Evolutionary conservation across 2,329 filamentous ascomycete genomes (phyloP).

Genomic region (Colletotrichum cereale): DNA sequence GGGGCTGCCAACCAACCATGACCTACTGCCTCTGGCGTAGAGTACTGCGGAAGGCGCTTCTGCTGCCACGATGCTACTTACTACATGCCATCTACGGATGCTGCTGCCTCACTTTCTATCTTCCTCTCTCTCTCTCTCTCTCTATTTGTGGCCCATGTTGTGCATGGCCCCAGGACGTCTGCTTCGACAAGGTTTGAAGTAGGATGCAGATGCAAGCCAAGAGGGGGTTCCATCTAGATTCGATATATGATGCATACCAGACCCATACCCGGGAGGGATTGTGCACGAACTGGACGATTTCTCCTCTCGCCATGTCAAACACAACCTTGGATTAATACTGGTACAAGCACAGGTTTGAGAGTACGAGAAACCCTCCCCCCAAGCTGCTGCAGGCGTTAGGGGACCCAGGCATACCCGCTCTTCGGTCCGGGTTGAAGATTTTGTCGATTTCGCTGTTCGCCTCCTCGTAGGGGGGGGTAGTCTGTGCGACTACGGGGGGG

Average conservation of each 20-base stretch:
- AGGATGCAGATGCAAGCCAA: constrained; percentile 5
- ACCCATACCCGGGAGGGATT: neutral
- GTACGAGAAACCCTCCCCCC: neutral
- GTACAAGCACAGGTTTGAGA: too few relatives aligned
- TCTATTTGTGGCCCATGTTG: neutral
- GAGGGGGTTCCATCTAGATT: neutral
- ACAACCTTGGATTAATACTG: neutral
- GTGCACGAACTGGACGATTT: neutral
- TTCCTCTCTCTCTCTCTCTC: neutral
- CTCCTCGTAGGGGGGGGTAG: neutral
- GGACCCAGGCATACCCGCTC: neutral
- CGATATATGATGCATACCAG: neutral
- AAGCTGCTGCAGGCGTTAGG: neutral
- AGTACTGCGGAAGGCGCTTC: neutral
- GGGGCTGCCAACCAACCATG: neutral
- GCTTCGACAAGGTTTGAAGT: neutral
- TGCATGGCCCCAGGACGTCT: neutral
- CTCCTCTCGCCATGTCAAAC: neutral
- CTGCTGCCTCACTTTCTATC: neutral
- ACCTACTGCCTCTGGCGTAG: neutral
- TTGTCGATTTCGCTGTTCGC: neutral
- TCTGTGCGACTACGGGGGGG: constrained; percentile 11
- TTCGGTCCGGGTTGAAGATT: neutral
- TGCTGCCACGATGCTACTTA: constrained; percentile 5
- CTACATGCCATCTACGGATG: neutral